These are phyloP conservation scores for Gloeophyllum trabeum DNA, from an alignment of 768 basidiomycete species.

Conservation along the genomic window DNA sequence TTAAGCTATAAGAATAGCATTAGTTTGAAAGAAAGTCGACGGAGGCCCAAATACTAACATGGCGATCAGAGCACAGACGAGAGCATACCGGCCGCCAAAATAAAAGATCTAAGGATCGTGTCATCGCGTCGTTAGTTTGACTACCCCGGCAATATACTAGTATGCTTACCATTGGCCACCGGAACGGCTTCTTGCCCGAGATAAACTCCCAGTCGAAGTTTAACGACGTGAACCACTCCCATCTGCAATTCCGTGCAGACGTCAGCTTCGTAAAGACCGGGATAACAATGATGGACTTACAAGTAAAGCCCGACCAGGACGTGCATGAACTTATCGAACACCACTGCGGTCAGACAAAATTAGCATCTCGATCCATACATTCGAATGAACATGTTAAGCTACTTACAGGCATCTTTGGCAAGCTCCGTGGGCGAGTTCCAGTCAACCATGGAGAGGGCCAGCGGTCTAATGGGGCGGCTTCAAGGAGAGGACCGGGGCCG, in stretches of 20 bases:
- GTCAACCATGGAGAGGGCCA: no score
- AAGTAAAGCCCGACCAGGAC: constrained; percentile 1
- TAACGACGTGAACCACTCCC: constrained; percentile 3
- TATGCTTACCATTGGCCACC: constrained; percentile 2
- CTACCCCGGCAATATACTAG: neutral
- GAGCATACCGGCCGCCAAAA: constrained; percentile 1
- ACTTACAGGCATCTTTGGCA: neutral
- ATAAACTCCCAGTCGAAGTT: constrained; percentile 1
- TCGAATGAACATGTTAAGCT: neutral
- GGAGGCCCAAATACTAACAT: constrained; percentile 1
- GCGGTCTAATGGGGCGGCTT: no score
- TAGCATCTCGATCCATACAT: neutral
- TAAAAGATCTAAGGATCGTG: neutral
- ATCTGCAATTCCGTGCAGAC: neutral
- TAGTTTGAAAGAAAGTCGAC: neutral
- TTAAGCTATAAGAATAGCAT: neutral
- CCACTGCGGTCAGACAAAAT: neutral
- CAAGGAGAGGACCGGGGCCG: no score
- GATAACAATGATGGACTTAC: constrained; percentile 1
- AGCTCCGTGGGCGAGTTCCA: neutral
- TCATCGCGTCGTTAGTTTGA: neutral
- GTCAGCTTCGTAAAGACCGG: neutral
- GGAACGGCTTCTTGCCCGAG: neutral
- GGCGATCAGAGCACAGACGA: neutral
- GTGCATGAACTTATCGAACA: constrained; percentile 4